These are phyloP conservation scores for Chrysochromulina tobinii DNA, from an alignment of 78 protist species.

Conservation along the genomic window DNA sequence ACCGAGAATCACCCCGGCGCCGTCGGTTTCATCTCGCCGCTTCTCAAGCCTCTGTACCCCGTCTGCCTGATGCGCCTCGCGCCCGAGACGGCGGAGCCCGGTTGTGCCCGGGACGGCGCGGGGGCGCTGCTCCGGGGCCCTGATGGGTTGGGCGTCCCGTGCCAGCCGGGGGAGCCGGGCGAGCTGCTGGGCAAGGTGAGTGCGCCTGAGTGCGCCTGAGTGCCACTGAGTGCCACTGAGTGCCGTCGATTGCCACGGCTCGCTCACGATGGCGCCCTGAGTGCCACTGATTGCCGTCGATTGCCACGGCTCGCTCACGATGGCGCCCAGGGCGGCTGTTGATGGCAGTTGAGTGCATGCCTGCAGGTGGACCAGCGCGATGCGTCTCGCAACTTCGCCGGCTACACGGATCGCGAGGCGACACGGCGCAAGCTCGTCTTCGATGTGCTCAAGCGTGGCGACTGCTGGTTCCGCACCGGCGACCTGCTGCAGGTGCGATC, in stretches of 20 bases:
- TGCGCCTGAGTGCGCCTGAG: no score
- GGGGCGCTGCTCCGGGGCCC: neutral
- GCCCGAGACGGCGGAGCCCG: no score
- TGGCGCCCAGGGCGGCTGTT: no score
- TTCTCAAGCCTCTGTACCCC: neutral
- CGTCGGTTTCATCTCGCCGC: conserved; percentile 23
- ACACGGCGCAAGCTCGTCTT: neutral
- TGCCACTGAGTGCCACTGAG: no score
- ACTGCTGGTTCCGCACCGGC: conserved; percentile 44
- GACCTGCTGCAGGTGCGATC: conserved; percentile 1
- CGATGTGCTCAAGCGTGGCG: conserved; percentile 42
- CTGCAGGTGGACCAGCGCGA: neutral
- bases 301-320: no score
- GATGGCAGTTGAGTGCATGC: no score
- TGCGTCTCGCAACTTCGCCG: conserved; percentile 30
- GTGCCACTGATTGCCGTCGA: no score
- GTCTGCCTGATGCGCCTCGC: neutral
- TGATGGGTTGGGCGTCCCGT: conserved; percentile 34
- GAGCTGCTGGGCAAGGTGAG: conserved; percentile 31
- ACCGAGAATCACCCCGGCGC: neutral
- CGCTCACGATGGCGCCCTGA: no score
- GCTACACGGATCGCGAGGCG: conserved; percentile 43
- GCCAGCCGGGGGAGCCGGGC: conserved; percentile 27
- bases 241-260: no score
- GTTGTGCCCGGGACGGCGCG: neutral